phyloP scores from a whole-genome alignment of 164 flowering plant genomes.

The Stephania yunnanensis region DNA sequence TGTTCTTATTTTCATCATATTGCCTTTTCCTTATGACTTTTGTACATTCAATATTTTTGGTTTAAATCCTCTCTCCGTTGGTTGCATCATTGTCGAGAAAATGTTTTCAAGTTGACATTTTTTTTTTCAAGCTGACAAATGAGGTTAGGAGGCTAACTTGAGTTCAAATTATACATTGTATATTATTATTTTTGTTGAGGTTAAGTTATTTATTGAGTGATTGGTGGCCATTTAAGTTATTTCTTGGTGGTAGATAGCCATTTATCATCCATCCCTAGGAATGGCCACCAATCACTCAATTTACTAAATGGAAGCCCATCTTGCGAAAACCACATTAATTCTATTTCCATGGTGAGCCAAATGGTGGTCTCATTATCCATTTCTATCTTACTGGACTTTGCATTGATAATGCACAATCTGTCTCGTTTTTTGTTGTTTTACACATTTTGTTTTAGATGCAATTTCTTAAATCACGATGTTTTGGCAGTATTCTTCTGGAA shows the following conservation, averaged over 20 bases:
- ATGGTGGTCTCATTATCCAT: neutral
- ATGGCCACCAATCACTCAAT: neutral
- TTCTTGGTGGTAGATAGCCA: neutral
- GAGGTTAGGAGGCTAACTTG: neutral
- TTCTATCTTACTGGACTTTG: neutral
- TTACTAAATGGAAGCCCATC: neutral
- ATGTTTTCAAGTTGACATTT: neutral
- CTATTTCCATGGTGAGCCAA: neutral
- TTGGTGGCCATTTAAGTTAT: neutral
- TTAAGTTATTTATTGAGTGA: neutral
- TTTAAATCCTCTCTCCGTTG: neutral
- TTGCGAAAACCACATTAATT: neutral
- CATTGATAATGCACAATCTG: neutral
- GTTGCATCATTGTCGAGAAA: neutral
- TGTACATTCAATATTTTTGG: neutral
- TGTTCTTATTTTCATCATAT: neutral
- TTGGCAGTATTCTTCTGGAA: conserved; percentile 44
- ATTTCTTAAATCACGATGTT: conserved; percentile 9
- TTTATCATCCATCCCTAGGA: neutral
- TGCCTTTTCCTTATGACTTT: neutral
- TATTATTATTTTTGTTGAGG: neutral
- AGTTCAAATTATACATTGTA: neutral
- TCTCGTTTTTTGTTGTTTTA: neutral
- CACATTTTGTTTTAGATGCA: neutral
- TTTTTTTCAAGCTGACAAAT: neutral